Percentiles rank a stretch among this genome's conserved stretches.
phyloP scores from a whole-genome alignment of 805 yeast genomes.

The Hanseniaspora guilliermondii region DNA sequence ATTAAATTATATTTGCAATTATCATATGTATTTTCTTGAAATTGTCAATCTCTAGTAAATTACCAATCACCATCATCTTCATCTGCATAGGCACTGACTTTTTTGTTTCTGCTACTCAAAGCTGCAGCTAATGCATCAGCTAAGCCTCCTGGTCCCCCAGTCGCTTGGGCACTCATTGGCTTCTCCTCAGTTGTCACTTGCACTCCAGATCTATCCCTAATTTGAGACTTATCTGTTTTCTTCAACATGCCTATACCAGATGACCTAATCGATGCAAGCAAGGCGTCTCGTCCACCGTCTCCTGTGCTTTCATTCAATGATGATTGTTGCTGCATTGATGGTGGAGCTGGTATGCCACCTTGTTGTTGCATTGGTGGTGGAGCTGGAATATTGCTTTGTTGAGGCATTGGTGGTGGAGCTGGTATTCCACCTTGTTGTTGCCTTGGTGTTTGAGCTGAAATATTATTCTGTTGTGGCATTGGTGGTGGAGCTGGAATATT shows the following conservation, averaged over 20 bases:
- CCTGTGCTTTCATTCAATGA: slow-evolving; percentile 25
- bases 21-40: not conserved
- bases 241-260: slow-evolving; percentile 60
- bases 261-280: slow-evolving; percentile 73
- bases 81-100: slow-evolving; percentile 70
- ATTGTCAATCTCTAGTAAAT: not conserved
- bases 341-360: slow-evolving; percentile 14
- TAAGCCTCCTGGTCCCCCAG: slow-evolving; percentile 48
- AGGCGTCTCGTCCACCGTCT: slow-evolving; percentile 61
- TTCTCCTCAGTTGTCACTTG: slow-evolving; percentile 40
- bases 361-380: not conserved
- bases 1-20: too few relatives aligned
- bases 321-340: slow-evolving; percentile 16
- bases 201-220: slow-evolving; percentile 65
- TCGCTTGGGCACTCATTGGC: slow-evolving; percentile 24
- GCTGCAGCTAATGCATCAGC: slow-evolving; percentile 89
- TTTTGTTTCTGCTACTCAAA: slow-evolving; percentile 64
- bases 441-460: slow-evolving; percentile 18
- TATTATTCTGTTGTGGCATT: slow-evolving; percentile 3
- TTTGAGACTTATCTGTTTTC: slow-evolving; percentile 70
- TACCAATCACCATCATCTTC: slow-evolving; percentile 72
- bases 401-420: slow-evolving; percentile 7
- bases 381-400: not conserved
- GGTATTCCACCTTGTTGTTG: slow-evolving; percentile 17
- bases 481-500: slow-evolving; percentile 14